These are phyloP conservation scores for Boletus semigastroideus DNA, from an alignment of 1,284 basidiomycete species.

Conservation along the genomic window DNA sequence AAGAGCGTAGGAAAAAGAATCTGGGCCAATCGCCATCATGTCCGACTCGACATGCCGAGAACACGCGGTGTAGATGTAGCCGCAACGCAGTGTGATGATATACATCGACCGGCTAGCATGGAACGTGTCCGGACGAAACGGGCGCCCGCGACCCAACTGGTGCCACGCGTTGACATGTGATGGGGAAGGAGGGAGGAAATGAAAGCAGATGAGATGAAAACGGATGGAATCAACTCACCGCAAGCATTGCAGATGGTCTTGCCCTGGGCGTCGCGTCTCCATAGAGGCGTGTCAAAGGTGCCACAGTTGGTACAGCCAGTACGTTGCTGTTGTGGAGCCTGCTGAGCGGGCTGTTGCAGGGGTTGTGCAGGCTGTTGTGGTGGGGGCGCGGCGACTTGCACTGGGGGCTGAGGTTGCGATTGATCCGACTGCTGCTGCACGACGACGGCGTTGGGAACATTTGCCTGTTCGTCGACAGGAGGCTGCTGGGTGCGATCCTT, in stretches of 20 bases:
- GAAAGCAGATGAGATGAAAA: slow-evolving; percentile 33
- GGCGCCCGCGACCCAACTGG: slow-evolving; percentile 31
- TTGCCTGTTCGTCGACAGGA: slow-evolving; percentile 12
- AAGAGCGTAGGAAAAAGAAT: slow-evolving; percentile 33
- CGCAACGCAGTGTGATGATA: slow-evolving; percentile 36
- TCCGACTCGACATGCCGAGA: slow-evolving; percentile 35
- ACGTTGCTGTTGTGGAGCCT: slow-evolving; percentile 29
- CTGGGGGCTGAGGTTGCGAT: slow-evolving; percentile 10
- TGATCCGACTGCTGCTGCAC: slow-evolving; percentile 22
- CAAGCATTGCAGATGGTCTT: slow-evolving; percentile 85
- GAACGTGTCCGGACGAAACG: slow-evolving; percentile 32
- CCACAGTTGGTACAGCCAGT: slow-evolving; percentile 68
- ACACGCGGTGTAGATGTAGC: slow-evolving; percentile 37
- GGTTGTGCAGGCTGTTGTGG: slow-evolving; percentile 21
- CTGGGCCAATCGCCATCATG: slow-evolving; percentile 36
- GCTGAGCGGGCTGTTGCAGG: slow-evolving; percentile 26
- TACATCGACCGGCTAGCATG: slow-evolving; percentile 30
- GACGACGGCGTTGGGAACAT: slow-evolving; percentile 11
- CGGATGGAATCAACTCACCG: slow-evolving; percentile 56
- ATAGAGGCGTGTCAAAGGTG: slow-evolving; percentile 74
- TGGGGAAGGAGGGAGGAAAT: slow-evolving; percentile 27
- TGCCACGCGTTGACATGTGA: slow-evolving; percentile 33
- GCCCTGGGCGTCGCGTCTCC: slow-evolving; percentile 79
- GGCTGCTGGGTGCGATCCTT: slow-evolving; percentile 30
- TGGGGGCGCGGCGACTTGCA: slow-evolving; percentile 20